A percentile compares a stretch with the other conserved stretches of the same genome.
phyloP scores from a whole-genome alignment of 805 yeast genomes.

The Hanseniaspora guilliermondii region DNA sequence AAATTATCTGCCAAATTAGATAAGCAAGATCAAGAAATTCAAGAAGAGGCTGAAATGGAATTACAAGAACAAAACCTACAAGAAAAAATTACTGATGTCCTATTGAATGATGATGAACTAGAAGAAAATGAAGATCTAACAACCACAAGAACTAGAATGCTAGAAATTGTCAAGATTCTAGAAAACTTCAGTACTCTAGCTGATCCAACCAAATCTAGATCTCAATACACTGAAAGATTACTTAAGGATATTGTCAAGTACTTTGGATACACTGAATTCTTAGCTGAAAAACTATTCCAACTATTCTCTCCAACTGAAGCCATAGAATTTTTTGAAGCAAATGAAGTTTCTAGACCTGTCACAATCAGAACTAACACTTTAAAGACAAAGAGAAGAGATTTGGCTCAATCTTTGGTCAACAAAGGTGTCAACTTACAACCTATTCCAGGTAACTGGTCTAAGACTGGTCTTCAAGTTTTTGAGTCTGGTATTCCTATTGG shows the following conservation, averaged over 20 bases:
- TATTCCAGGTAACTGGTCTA: slow-evolving; percentile 85
- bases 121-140: slow-evolving; percentile 57
- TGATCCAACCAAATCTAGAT: slow-evolving; percentile 77
- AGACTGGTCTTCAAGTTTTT: slow-evolving; percentile 92
- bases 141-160: slow-evolving; percentile 80
- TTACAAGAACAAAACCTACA: slow-evolving; percentile 46
- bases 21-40: slow-evolving; percentile 45
- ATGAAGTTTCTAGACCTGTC: slow-evolving; percentile 90
- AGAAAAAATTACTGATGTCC: slow-evolving; percentile 56
- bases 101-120: slow-evolving; percentile 58
- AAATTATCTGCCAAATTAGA: slow-evolving; percentile 58
- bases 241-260: slow-evolving; percentile 79
- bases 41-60: slow-evolving; percentile 49
- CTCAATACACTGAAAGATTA: slow-evolving; percentile 67
- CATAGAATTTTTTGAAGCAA: slow-evolving; percentile 95
- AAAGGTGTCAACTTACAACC: slow-evolving; percentile 97
- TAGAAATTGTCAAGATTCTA: slow-evolving; percentile 85
- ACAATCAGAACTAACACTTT: slow-evolving; percentile 96
- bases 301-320: slow-evolving; percentile 92
- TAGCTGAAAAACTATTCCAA: slow-evolving; percentile 88
- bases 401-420: slow-evolving; percentile 87
- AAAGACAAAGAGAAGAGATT: slow-evolving; percentile 85
- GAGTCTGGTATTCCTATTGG: slow-evolving; percentile 99
- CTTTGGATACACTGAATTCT: slow-evolving; percentile 81
- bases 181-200: slow-evolving; percentile 76